phyloP scores from a whole-genome alignment of 805 yeast species.

The Kregervanrija pseudodelftensis region DNA sequence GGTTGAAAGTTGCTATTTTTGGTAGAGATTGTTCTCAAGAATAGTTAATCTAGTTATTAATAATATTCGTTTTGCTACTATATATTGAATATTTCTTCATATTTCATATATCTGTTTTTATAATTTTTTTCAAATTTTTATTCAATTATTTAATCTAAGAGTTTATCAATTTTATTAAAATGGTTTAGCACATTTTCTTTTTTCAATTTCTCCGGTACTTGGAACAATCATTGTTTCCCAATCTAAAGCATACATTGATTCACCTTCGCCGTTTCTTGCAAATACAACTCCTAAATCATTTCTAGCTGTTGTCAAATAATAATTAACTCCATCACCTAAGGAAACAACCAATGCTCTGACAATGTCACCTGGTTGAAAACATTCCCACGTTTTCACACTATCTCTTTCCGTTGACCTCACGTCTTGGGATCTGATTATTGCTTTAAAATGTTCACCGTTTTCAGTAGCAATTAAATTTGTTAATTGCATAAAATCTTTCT shows the following conservation, averaged over 20 bases:
- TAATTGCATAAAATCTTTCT: conserved; percentile 8
- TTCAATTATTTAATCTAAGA: not conserved
- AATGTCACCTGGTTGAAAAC: conserved; percentile 88
- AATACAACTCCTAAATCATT: conserved; percentile 92
- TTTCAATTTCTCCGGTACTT: conserved; percentile 63
- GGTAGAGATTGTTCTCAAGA: conserved; percentile 93
- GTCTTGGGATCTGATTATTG: conserved; percentile 79
- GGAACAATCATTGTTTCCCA: conserved; percentile 93
- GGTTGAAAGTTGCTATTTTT: conserved; percentile 80
- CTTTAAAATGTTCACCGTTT: conserved; percentile 84
- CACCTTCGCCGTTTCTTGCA: conserved; percentile 61
- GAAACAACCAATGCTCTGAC: conserved; percentile 79
- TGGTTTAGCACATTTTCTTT: conserved; percentile 90
- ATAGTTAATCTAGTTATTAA: not conserved
- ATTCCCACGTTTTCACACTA: conserved; percentile 66
- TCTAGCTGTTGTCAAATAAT: conserved; percentile 81
- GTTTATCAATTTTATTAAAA: conserved; percentile 28
- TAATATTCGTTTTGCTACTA: not conserved
- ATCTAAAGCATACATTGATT: conserved; percentile 78
- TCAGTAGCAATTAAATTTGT: conserved; percentile 50
- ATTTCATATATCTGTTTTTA: not conserved
- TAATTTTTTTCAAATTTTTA: not conserved
- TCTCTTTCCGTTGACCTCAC: conserved; percentile 89
- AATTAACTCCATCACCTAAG: conserved; percentile 89
- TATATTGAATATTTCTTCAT: not conserved